Percentiles rank a stretch among this genome's conserved stretches.
These are phyloP conservation scores for Ogataea degrootiae DNA, from an alignment of 805 yeast species.

Conservation along the genomic window DNA sequence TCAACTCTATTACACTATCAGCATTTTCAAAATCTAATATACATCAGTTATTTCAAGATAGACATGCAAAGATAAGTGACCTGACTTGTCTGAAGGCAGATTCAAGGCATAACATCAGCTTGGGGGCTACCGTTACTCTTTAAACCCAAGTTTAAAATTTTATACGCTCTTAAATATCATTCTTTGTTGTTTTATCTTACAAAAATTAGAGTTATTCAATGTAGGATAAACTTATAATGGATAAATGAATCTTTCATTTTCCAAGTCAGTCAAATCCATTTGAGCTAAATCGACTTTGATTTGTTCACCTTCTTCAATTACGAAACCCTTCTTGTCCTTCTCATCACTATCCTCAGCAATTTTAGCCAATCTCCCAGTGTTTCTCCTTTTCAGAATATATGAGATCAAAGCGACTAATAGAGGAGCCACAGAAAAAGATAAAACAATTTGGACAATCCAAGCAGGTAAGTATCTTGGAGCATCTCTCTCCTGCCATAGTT, in stretches of 20 bases:
- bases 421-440: constrained; percentile 47
- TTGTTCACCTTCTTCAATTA: constrained; percentile 20
- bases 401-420: constrained; percentile 38
- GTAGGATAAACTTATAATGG: constrained; percentile 31
- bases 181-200: no score
- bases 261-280: constrained; percentile 50
- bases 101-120: no score
- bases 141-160: no score
- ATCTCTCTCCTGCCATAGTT: constrained; percentile 46
- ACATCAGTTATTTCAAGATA: no score
- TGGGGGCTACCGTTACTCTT: no score
- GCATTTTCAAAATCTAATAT: no score
- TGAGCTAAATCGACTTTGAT: constrained; percentile 36
- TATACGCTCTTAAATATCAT: no score
- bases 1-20: no score
- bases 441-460: constrained; percentile 53
- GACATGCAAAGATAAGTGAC: no score
- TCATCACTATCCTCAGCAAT: constrained; percentile 13
- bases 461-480: constrained; percentile 46
- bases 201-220: no score
- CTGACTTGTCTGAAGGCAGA: no score
- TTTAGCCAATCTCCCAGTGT: constrained; percentile 32
- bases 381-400: constrained; percentile 41
- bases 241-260: constrained; percentile 47
- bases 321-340: constrained; percentile 22